Conservation (phyloP, 208 protist genomes). For the Acanthamoeba culbertsoni region DNA sequence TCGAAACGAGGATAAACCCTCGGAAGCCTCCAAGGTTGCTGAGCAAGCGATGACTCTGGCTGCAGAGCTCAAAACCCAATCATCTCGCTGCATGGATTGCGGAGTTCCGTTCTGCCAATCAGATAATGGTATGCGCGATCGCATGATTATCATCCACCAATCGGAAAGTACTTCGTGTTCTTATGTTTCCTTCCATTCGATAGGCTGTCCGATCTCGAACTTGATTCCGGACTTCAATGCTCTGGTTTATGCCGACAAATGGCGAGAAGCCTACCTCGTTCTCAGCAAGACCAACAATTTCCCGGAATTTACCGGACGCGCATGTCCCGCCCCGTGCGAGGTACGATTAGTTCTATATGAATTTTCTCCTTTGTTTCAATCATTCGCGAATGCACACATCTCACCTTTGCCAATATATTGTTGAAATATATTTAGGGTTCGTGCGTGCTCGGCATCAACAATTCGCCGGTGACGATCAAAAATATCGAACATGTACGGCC, state of each 20-base stretch:
- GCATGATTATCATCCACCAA: not conserved
- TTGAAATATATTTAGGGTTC: slow-evolving; percentile 70
- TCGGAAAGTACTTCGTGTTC: not conserved
- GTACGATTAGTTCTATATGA: slow-evolving; percentile 68
- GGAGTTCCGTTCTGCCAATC: slow-evolving; percentile 88
- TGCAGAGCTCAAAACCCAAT: slow-evolving; percentile 71
- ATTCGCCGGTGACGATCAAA: slow-evolving; percentile 85
- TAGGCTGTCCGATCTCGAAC: slow-evolving; percentile 86
- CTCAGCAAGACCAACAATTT: slow-evolving; percentile 86
- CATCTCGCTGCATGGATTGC: slow-evolving; percentile 88
- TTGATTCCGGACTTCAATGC: slow-evolving; percentile 87
- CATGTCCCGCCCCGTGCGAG: slow-evolving; percentile 88
- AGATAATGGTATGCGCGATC: not conserved
- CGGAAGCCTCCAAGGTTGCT: no score
- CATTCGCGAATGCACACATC: not conserved
- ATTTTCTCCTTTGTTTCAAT: not conserved
- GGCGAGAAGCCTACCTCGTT: slow-evolving; percentile 75
- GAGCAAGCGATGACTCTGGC: slow-evolving; percentile 1
- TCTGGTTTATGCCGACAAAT: slow-evolving; percentile 81
- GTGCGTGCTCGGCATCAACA: slow-evolving; percentile 85
- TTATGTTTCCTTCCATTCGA: not conserved
- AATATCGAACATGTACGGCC: slow-evolving; percentile 81
- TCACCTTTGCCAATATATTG: not conserved
- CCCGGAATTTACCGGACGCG: slow-evolving; percentile 89
- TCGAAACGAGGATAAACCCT: no score